Percentiles rank a stretch among this genome's conserved stretches.
Evolutionary conservation across 176 grass and related monocot species (phyloP).

Genomic region (Zizania latifolia): DNA sequence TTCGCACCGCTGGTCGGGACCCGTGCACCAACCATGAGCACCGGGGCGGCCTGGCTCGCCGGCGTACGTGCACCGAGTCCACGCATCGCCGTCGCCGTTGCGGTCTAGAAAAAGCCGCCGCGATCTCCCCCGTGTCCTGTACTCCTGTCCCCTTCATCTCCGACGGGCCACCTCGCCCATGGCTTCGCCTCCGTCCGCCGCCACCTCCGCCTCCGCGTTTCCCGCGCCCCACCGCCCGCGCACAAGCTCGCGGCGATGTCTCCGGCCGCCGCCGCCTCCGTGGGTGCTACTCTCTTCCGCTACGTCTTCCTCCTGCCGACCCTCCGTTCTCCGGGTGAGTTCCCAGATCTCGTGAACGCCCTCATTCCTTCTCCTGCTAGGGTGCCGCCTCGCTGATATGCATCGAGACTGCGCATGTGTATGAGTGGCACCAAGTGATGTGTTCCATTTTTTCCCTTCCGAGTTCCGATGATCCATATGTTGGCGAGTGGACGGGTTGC

Average conservation of each 20-base stretch:
- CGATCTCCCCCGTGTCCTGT: constrained; percentile 2
- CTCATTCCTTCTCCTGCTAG: background rate
- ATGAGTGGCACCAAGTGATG: background rate
- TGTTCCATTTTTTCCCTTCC: background rate
- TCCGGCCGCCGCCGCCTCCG: constrained; percentile 12
- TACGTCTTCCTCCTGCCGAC: background rate
- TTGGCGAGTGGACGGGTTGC: background rate
- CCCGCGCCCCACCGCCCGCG: background rate
- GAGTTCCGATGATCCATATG: background rate
- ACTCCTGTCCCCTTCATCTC: background rate
- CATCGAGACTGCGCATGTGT: background rate
- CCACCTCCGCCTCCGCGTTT: background rate
- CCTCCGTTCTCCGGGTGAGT: constrained; percentile 11
- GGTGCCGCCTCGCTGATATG: background rate
- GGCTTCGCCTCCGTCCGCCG: background rate
- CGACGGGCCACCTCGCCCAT: background rate
- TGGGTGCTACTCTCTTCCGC: background rate
- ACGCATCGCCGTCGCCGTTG: constrained; percentile 5
- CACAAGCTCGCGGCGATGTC: constrained; percentile 8
- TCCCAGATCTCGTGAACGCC: constrained; percentile 12
- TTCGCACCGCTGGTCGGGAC: no score
- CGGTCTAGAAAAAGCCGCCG: constrained; percentile 14
- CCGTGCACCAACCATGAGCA: background rate
- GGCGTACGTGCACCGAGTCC: constrained; percentile 14
- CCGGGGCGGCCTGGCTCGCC: background rate